phyloP scores from a whole-genome alignment of 768 basidiomycete genomes.

The Serendipita sp. region DNA sequence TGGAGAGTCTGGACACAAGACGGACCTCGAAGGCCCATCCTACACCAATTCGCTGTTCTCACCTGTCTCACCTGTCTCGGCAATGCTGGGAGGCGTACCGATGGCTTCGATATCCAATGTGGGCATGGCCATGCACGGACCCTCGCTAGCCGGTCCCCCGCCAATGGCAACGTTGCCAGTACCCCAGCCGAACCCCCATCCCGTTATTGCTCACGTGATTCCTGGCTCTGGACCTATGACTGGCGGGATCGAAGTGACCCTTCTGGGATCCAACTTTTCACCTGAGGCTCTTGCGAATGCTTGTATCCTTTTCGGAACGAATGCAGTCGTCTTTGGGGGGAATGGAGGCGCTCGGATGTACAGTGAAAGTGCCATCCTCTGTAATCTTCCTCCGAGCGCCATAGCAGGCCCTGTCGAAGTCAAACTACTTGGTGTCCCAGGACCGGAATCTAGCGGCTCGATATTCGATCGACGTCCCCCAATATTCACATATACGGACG shows the following conservation, averaged over 20 bases:
- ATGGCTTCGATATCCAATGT: background rate
- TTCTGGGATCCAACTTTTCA: slow-evolving; percentile 76
- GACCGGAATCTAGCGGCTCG: slow-evolving; percentile 28
- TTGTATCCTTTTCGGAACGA: slow-evolving; percentile 29
- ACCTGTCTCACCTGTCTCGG: background rate
- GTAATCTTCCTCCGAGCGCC: slow-evolving; percentile 69
- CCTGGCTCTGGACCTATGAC: slow-evolving; percentile 72
- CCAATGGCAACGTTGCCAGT: background rate
- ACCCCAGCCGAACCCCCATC: slow-evolving; percentile 15
- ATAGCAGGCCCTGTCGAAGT: slow-evolving; percentile 77
- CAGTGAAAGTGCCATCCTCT: slow-evolving; percentile 87
- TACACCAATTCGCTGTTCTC: background rate
- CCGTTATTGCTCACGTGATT: slow-evolving; percentile 72
- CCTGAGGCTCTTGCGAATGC: slow-evolving; percentile 37
- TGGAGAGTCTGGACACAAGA: background rate
- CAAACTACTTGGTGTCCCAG: slow-evolving; percentile 63
- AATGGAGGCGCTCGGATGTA: slow-evolving; percentile 40
- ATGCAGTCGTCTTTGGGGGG: slow-evolving; percentile 27
- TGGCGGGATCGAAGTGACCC: slow-evolving; percentile 87
- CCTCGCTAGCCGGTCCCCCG: background rate
- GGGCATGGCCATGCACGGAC: background rate
- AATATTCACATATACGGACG: slow-evolving; percentile 81
- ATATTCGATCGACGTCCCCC: slow-evolving; percentile 31
- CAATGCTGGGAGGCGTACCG: background rate
- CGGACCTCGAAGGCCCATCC: background rate